phyloP scores from a whole-genome alignment of 805 yeast species.

The Kluyveromyces siamensis region DNA sequence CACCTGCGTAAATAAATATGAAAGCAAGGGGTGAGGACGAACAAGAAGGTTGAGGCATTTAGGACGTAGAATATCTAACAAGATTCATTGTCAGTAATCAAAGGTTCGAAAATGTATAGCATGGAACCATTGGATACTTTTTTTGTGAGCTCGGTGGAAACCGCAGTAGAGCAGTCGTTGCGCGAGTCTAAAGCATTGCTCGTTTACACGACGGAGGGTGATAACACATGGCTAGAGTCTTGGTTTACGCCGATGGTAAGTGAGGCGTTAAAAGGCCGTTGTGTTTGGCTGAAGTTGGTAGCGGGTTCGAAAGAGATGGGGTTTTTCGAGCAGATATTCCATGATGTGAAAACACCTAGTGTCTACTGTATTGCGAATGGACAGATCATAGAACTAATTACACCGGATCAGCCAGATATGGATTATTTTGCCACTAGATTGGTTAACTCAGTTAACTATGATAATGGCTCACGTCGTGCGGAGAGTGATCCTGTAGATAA shows the following conservation, averaged over 20 bases:
- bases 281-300: conserved; percentile 34
- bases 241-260: conserved; percentile 16
- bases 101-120: background rate
- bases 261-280: conserved; percentile 11
- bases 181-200: conserved; percentile 31
- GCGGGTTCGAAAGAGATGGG: conserved; percentile 36
- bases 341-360: conserved; percentile 43
- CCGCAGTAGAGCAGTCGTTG: conserved; percentile 35
- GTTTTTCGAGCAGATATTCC: conserved; percentile 49
- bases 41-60: background rate
- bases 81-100: background rate
- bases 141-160: conserved; percentile 25
- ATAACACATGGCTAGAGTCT: conserved; percentile 21
- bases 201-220: conserved; percentile 29
- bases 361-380: conserved; percentile 46
- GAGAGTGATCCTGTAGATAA: background rate
- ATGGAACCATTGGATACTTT: conserved; percentile 11
- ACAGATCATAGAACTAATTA: conserved; percentile 29
- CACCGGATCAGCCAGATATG: conserved; percentile 1
- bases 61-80: background rate
- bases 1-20: background rate
- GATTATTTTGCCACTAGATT: conserved; percentile 2
- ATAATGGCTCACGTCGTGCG: background rate
- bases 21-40: background rate
- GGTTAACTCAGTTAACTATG: background rate